Evolutionary conservation across 768 basidiomycete genomes (phyloP).

Genomic region (Xerocomus potaroensis): DNA sequence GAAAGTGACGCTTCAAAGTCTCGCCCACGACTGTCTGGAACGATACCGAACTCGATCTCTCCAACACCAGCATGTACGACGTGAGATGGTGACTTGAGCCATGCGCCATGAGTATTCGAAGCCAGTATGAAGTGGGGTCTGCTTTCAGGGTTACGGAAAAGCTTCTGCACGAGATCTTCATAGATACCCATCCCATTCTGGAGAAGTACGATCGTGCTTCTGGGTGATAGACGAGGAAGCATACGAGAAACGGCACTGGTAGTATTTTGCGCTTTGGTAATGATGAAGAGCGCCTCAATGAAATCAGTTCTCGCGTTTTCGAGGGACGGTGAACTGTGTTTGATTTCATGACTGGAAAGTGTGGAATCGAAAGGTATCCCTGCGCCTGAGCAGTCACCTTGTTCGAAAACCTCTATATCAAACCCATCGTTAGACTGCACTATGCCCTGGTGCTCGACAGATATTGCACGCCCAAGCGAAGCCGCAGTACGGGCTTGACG

Average conservation of each 20-base stretch:
- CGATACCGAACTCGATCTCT: slow-evolving; percentile 70
- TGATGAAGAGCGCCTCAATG: slow-evolving; percentile 79
- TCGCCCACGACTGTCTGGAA: slow-evolving; percentile 60
- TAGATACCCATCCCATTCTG: slow-evolving; percentile 95
- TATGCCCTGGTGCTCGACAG: slow-evolving; percentile 49
- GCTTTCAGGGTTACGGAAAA: slow-evolving; percentile 68
- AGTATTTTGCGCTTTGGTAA: slow-evolving; percentile 73
- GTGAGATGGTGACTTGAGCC: slow-evolving; percentile 46
- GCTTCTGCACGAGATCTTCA: slow-evolving; percentile 59
- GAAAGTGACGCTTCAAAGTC: slow-evolving; percentile 57
- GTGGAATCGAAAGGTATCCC: slow-evolving; percentile 17
- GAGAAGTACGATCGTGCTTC: slow-evolving; percentile 85
- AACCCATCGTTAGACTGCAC: slow-evolving; percentile 42
- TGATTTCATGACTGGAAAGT: slow-evolving; percentile 10
- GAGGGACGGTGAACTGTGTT: slow-evolving; percentile 12
- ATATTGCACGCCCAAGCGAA: slow-evolving; percentile 35
- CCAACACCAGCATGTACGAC: slow-evolving; percentile 72
- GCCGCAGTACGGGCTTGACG: slow-evolving; percentile 35
- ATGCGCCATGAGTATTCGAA: slow-evolving; percentile 78
- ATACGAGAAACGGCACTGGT: slow-evolving; percentile 54
- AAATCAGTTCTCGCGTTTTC: slow-evolving; percentile 18
- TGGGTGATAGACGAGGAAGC: slow-evolving; percentile 53
- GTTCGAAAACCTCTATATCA: slow-evolving; percentile 46
- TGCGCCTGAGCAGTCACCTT: slow-evolving; percentile 18
- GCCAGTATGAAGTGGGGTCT: slow-evolving; percentile 87